These are phyloP conservation scores for Gossypium gossypioides DNA, from an alignment of 441 rosid species.

Conservation along the genomic window DNA sequence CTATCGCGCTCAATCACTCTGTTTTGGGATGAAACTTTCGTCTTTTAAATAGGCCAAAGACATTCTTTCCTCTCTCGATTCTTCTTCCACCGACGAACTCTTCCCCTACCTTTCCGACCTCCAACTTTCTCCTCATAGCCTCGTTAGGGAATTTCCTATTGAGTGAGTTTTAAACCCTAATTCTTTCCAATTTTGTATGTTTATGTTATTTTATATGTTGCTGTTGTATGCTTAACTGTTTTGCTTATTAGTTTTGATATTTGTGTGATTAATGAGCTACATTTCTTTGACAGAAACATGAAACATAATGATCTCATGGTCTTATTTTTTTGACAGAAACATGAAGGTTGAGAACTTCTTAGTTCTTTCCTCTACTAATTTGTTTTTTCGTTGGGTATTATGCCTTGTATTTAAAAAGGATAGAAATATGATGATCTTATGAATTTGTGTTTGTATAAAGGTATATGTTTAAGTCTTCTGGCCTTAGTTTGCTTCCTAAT, in stretches of 20 bases:
- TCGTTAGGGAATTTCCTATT: constrained; percentile 61
- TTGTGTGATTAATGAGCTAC: not conserved
- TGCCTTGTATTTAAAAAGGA: not conserved
- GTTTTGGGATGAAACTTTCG: constrained; percentile 83
- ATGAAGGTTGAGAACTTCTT: not conserved
- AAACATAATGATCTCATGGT: not conserved
- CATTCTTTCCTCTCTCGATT: constrained; percentile 53
- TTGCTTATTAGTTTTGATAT: not conserved
- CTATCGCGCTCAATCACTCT: constrained; percentile 69
- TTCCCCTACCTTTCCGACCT: constrained; percentile 71
- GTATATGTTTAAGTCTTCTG: no score
- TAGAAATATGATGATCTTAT: not conserved
- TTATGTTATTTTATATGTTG: not conserved
- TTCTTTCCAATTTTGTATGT: not conserved
- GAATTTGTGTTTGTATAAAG: no score
- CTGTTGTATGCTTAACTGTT: not conserved
- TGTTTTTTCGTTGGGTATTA: not conserved
- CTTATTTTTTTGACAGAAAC: not conserved
- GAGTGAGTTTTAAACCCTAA: constrained; percentile 59
- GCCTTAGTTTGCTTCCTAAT: no score
- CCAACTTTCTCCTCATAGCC: constrained; percentile 62
- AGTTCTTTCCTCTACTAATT: not conserved
- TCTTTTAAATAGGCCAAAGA: constrained; percentile 77
- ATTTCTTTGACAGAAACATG: not conserved
- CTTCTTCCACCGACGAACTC: constrained; percentile 64